Evolutionary conservation across 2,329 filamentous ascomycete genomes (phyloP), one percentile per base, ranked within the genome.

Genomic region (Pyrenophora tritici-repentis): DNA sequence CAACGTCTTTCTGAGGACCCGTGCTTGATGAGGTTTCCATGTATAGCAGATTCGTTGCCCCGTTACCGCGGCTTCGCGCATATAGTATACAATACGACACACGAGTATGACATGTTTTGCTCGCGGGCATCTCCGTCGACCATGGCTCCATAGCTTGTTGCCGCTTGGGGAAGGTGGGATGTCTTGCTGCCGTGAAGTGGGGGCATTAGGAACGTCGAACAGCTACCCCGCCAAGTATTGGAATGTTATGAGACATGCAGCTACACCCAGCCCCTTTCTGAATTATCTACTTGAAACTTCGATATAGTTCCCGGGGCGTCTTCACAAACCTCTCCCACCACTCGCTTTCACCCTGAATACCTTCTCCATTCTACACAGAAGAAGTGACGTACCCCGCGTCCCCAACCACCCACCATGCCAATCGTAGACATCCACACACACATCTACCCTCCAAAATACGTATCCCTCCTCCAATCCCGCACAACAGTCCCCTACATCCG

Each of bases 401-500:
- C 12, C 16, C n/a, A 33, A 46, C 32, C 5, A 29, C 43, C 26
- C 54, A 59, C 38, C 37, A 74, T 77, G 56, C 70, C 78, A 18
- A 75, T 81, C 51, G 79, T 86, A 42, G 83, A 86, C 64, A 76
- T 86, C 41, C 84, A 86, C 68, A 86, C 83, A 6, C 84, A 86
- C 74, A 77, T 86, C 65, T 86, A 86, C 63, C 83, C 83, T 2
- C 81, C 81, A 6, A 77, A 79, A 24, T 86, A 83, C 67, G 80
- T 86, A 72, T 72, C 78, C 44, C 79, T 86, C 41, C 78, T 86
- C 9, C 78, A 81, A 33, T 75, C 77, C 9, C 79, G 84, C 55
- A 78, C 76, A 39, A 78, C 78, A 17, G 89, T 92, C 55, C 89
- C 89, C 29, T 83, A 91, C 52, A 85, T 92, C 50, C 83, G 87